Evolutionary conservation across 2,329 filamentous ascomycete genomes (phyloP).

Genomic region (Berkeleyomyces rouxiae): DNA sequence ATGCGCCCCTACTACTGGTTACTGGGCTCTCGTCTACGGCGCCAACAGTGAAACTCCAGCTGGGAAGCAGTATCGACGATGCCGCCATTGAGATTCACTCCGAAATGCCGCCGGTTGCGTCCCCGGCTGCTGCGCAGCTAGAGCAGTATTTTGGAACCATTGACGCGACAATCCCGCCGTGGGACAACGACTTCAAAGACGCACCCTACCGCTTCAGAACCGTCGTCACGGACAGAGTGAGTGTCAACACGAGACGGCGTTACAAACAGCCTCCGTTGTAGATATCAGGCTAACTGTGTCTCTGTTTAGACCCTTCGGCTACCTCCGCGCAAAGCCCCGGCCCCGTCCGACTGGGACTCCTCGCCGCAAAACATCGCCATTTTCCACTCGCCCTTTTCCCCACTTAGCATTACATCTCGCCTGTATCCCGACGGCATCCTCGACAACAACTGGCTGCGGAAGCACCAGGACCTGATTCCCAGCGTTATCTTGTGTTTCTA

Average conservation of each 20-base stretch:
- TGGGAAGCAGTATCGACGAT: slow-evolving; percentile 3
- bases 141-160: slow-evolving; percentile 47
- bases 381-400: slow-evolving; percentile 86
- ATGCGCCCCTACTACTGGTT: slow-evolving; percentile 68
- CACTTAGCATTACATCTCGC: slow-evolving; percentile 64
- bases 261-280: slow-evolving; percentile 9
- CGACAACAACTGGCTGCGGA: slow-evolving; percentile 65
- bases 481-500: slow-evolving; percentile 72
- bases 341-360: slow-evolving; percentile 34
- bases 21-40: slow-evolving; percentile 44
- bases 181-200: slow-evolving; percentile 42
- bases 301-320: slow-evolving; percentile 33
- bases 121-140: slow-evolving; percentile 47
- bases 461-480: slow-evolving; percentile 74
- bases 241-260: slow-evolving; percentile 20
- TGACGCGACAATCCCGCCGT: slow-evolving; percentile 48
- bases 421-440: slow-evolving; percentile 84
- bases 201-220: slow-evolving; percentile 47
- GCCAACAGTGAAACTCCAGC: not conserved
- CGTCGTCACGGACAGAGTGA: slow-evolving; percentile 60
- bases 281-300: not conserved
- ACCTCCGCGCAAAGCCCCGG: slow-evolving; percentile 39
- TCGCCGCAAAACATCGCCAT: slow-evolving; percentile 29
- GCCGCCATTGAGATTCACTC: slow-evolving; percentile 35
- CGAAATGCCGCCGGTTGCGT: slow-evolving; percentile 50